Evolutionary conservation across 352 stramenopile species (phyloP), one percentile per base, ranked within the genome.

Genomic region (Globisporangium perplexum): DNA sequence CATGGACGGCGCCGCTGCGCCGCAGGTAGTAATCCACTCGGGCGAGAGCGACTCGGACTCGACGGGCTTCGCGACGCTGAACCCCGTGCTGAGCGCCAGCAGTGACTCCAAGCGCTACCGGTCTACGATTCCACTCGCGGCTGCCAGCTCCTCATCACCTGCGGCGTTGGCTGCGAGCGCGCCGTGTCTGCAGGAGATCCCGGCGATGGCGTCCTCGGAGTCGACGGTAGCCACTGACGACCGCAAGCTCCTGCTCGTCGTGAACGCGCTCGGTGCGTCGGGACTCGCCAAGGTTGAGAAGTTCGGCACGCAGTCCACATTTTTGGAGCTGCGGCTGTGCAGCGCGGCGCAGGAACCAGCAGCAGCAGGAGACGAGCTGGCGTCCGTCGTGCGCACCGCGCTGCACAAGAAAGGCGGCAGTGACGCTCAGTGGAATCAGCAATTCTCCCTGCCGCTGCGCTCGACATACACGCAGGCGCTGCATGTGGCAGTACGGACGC

Each of bases 361-460:
- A 26, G 22, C 36, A 46, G 11, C 56, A 42, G 14, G 56, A 63
- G 4, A 68, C 56, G 7, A 69, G 60, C 11, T 31, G 20, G 24
- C 53, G 20, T 59, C 57, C 4, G 62, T 71, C 47, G 63, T 88
- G 51, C 69, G 77, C 22, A 91, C 83, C 14, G 62, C 65, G 15
- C 35, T 90, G 20, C 79, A 90, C 65, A 91, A 90, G 67, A 92
- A 92, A 58, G 76, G 83, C 14, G 81, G 83, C 4, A 88, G 75
- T 30, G 81, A 94, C 44, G 81, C 83, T 11, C 76, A 89, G 47
- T 94, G 81, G 83, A 88, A 94, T 41, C 77, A 92, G 54, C 76
- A 88, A 42, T 92, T 94, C 50, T 83, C 70, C 1, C 67, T 69
- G 4, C 54, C 55, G 0, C 56, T 94, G 26, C 63, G 62, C 7